Conservation (phyloP, 176 grass and related monocot genomes). For the maize (Zea mays) region Zm-B73-REFERENCE-NAM-5.0 NC_050101.1:178293501-178294000, state of each 20-base stretch:
- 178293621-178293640: not conserved
- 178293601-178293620: not conserved
- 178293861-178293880: not conserved
- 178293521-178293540: slow-evolving; percentile 39
- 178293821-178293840: not conserved
- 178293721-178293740: not conserved
- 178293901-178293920: slow-evolving; percentile 25
- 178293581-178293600: not conserved
- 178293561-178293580: slow-evolving; percentile 1
- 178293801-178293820: not conserved
- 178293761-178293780: not conserved
- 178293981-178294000: slow-evolving; percentile 89
- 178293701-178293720: not conserved
- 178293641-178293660: not conserved
- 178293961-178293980: slow-evolving; percentile 10
- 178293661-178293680: not conserved
- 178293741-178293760: not conserved
- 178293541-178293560: slow-evolving; percentile 11
- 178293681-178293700: not conserved
- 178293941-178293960: no score
- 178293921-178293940: not conserved
- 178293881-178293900: slow-evolving; percentile 8
- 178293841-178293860: not conserved
- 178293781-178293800: not conserved
- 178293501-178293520: slow-evolving; percentile 51